A percentile compares a stretch with the other conserved stretches of the same genome.
These are phyloP conservation scores for Cornus suecica DNA, from an alignment of 148 eudicot genomes.

Conservation along the genomic window DNA sequence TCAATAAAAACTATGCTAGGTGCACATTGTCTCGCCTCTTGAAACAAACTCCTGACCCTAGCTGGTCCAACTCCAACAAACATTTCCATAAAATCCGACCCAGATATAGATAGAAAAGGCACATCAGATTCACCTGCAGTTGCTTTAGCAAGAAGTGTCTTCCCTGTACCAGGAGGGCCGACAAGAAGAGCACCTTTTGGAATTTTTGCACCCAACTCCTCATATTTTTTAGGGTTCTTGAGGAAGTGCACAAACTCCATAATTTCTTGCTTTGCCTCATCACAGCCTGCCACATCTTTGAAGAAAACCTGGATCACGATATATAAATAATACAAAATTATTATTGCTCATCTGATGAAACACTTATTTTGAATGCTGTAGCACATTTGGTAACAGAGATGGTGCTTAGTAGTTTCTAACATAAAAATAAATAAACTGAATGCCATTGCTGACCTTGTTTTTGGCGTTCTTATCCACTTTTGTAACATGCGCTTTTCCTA, in stretches of 20 bases:
- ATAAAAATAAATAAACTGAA: not conserved
- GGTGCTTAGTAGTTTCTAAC: not conserved
- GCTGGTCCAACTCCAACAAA: conserved; percentile 79
- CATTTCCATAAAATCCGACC: conserved; percentile 74
- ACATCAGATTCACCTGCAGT: conserved; percentile 73
- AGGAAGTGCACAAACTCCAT: conserved; percentile 69
- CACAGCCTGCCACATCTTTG: conserved; percentile 76
- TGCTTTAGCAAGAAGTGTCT: conserved; percentile 71
- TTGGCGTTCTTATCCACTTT: conserved; percentile 55
- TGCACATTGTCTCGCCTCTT: conserved; percentile 63
- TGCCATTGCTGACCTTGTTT: conserved; percentile 37
- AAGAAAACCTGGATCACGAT: conserved; percentile 38
- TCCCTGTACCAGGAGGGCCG: conserved; percentile 82
- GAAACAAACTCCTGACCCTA: conserved; percentile 61
- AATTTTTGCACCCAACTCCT: conserved; percentile 67
- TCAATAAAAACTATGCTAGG: conserved; percentile 73
- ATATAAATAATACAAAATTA: not conserved
- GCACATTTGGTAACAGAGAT: not conserved
- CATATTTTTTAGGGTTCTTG: conserved; percentile 61
- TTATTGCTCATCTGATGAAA: not conserved
- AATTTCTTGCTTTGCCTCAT: conserved; percentile 70
- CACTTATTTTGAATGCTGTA: not conserved
- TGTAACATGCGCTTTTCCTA: conserved; percentile 46
- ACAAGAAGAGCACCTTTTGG: conserved; percentile 73
- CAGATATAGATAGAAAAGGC: conserved; percentile 64